Conservation (phyloP, 106 monocot species). For the Dioscorea alata region DNA sequence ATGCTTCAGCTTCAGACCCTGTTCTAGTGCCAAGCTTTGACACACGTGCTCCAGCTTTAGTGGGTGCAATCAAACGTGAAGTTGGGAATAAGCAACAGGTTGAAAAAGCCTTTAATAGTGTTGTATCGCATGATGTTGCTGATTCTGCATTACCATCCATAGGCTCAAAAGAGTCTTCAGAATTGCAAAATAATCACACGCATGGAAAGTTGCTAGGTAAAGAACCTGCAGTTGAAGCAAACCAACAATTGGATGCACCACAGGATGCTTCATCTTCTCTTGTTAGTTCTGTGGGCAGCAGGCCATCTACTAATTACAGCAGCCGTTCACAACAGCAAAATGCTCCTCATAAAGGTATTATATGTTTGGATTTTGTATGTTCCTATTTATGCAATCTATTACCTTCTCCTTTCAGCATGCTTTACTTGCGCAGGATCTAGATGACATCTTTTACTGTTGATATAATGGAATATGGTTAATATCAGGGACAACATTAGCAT, state of each 20-base stretch:
- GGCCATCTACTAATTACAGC: slow-evolving; percentile 48
- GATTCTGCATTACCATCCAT: slow-evolving; percentile 1
- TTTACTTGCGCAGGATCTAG: no score
- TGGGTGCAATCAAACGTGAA: slow-evolving; percentile 22
- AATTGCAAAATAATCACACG: not conserved
- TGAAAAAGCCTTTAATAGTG: slow-evolving; percentile 9
- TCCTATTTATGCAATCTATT: no score
- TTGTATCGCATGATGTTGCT: slow-evolving; percentile 1
- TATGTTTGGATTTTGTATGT: not conserved
- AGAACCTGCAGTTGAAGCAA: slow-evolving; percentile 16
- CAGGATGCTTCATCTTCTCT: slow-evolving; percentile 25
- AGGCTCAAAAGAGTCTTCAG: slow-evolving; percentile 7
- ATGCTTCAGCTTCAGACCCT: slow-evolving; percentile 29
- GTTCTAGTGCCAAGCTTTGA: slow-evolving; percentile 29
- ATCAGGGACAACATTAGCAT: no score
- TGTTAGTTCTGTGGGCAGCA: slow-evolving; percentile 25
- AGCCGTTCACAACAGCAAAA: slow-evolving; percentile 29
- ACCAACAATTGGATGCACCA: slow-evolving; percentile 17
- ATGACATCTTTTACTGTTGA: no score
- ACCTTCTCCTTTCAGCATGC: no score
- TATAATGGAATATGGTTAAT: no score
- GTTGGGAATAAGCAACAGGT: slow-evolving; percentile 18
- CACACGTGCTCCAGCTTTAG: slow-evolving; percentile 9
- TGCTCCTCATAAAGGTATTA: slow-evolving; percentile 56
- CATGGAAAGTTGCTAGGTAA: slow-evolving; percentile 14